A percentile compares a stretch with the other conserved stretches of the same genome.
Evolutionary conservation across 169 alveolate species (phyloP).

Genomic region (Plasmodium chabaudi): DNA sequence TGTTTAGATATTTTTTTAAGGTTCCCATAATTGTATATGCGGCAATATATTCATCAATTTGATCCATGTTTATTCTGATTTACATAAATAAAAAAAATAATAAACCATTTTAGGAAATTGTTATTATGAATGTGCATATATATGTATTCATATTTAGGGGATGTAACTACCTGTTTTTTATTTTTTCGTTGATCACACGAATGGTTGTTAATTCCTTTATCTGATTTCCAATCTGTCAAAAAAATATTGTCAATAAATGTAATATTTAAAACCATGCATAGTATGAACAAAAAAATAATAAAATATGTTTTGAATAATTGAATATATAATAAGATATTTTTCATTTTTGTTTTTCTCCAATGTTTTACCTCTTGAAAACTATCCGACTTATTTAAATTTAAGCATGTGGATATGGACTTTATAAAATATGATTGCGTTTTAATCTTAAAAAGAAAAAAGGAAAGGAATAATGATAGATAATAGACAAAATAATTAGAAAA

Average conservation of each 20-base stretch:
- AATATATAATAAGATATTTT: too few relatives aligned
- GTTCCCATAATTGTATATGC: conserved; percentile 72
- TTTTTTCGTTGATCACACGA: conserved; percentile 39
- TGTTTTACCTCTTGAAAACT: conserved; percentile 48
- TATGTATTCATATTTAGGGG: not conserved
- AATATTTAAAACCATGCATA: too few relatives aligned
- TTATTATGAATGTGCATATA: not conserved
- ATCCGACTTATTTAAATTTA: conserved; percentile 61
- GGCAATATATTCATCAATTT: conserved; percentile 67
- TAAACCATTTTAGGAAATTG: not conserved
- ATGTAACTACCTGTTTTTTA: conserved; percentile 45
- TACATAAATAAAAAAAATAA: not conserved
- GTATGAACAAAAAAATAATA: not conserved
- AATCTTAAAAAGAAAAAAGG: conserved; percentile 10
- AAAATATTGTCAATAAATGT: not conserved
- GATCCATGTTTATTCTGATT: conserved; percentile 44
- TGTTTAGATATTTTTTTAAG: conserved; percentile 50
- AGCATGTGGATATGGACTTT: conserved; percentile 59
- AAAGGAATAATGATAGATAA: not conserved
- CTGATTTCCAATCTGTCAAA: conserved; percentile 47
- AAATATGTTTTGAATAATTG: too few relatives aligned
- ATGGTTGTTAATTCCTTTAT: conserved; percentile 44
- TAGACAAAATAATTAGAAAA: not conserved
- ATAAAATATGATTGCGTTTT: conserved; percentile 65
- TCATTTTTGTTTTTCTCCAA: too few relatives aligned